phyloP scores from a whole-genome alignment of 2,329 filamentous ascomycete genomes.

The Ascocoryne sarcoides region DNA sequence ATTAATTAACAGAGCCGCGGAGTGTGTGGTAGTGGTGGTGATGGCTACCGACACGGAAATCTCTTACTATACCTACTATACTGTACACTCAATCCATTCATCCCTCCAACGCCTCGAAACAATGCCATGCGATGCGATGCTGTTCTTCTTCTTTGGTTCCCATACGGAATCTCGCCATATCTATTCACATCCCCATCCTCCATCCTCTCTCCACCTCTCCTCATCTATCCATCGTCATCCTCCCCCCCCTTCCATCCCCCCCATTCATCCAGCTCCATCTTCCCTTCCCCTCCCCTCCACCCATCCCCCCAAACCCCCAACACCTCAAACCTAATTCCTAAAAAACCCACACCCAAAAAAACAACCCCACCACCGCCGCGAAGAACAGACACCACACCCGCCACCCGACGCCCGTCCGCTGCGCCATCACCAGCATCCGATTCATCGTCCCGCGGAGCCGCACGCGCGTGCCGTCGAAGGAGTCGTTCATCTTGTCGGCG shows the following conservation, averaged over 20 bases:
- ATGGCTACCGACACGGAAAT: too few relatives aligned
- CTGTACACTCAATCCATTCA: too few relatives aligned
- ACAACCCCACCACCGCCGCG: constrained; percentile 68
- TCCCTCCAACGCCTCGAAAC: too few relatives aligned
- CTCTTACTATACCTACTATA: too few relatives aligned
- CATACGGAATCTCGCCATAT: too few relatives aligned
- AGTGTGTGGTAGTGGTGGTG: too few relatives aligned
- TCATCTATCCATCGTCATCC: background rate
- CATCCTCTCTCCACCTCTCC: background rate
- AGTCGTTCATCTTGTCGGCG: constrained; percentile 91
- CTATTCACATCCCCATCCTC: too few relatives aligned
- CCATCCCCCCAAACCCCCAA: too few relatives aligned
- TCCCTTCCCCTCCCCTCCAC: background rate
- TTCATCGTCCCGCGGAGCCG: constrained; percentile 90
- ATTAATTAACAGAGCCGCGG: too few relatives aligned
- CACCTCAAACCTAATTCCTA: constrained; percentile 35
- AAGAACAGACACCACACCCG: constrained; percentile 91
- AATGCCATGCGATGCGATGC: too few relatives aligned
- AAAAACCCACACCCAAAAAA: constrained; percentile 89
- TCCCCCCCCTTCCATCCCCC: background rate
- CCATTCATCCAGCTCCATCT: background rate
- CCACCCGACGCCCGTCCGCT: constrained; percentile 92
- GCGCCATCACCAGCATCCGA: constrained; percentile 91
- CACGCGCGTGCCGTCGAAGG: constrained; percentile 77
- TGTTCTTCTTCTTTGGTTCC: too few relatives aligned